Base-by-base conservation (phyloP, 768 basidiomycete genomes). In the Mycena galopus region DNA sequence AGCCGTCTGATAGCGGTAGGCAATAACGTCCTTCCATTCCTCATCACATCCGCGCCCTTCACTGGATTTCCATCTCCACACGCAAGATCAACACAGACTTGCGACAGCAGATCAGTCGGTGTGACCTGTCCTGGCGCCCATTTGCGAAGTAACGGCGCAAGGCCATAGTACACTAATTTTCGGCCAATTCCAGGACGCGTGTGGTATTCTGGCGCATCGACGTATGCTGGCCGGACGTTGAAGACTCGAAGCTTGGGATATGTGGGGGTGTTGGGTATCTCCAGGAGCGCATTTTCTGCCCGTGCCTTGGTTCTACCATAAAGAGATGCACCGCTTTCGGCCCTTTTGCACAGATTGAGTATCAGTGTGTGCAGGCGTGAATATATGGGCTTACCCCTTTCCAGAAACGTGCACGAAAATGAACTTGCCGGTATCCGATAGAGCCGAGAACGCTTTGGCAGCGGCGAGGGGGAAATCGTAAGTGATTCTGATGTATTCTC, bases 141-240 rank as follows among this genome's bases (percentile, higher is more conserved):
- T 17, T 21, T 37, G 9, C 57, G 66, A 1, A 67, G 58, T 16
- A 67, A 25, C 11, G 66, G 66, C 2, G 66, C 66, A 1, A 67
- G 35, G 1, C 56, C 66, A 23, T 35, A 33, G 57, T 50, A 51
- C 8, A 58, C 51, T 3, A 29, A 9, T 17, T 47, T 67, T 9
- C 44, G 44, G 1, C 7, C 32, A 2, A 60, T 33, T 1, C 44
- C 57, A 1, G 56, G 56, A 10, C 57, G 44, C 16, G 42, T 30
- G 4, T 57, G 55, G 29, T 57, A 56, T 2, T 47, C 51, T 8
- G 65, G 39, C 2, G 57, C 1, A 25, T 67, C 66, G 25, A 67
- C 66, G 23, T 67, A 67, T 27, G 21, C 57, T 0, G 66, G 66
- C 2, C 66, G 56, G 44, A 67, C 57, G 57, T 67, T 67, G 44